A percentile compares a stretch with the other conserved stretches of the same genome.
These are phyloP conservation scores for Colletotrichum tamarilloi DNA, from an alignment of 2,329 filamentous ascomycete genomes.

Conservation along the genomic window DNA sequence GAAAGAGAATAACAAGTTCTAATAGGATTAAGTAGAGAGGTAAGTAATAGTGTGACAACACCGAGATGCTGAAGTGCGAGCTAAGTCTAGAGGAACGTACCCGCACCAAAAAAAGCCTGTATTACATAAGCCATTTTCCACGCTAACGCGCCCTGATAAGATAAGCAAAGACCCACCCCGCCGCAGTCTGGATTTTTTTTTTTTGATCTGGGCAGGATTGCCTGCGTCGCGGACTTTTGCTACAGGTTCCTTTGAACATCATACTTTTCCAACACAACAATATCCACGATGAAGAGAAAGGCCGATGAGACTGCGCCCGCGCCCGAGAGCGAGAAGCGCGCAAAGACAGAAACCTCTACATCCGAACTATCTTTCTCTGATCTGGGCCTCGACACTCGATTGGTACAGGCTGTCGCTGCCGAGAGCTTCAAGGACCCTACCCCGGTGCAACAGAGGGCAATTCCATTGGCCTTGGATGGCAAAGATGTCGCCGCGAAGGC, in stretches of 20 bases:
- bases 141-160: constrained; percentile 9
- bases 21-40: too few species aligned
- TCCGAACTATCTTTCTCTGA: constrained; percentile 73
- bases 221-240: not conserved
- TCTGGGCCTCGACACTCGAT: constrained; percentile 83
- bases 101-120: too few species aligned
- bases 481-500: constrained; percentile 92
- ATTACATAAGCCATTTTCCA: not conserved
- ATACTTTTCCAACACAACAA: not conserved
- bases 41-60: too few species aligned
- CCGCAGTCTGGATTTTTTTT: constrained; percentile 29
- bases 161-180: constrained; percentile 32
- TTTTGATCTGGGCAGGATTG: constrained; percentile 10
- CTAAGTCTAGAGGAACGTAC: not conserved
- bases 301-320: constrained; percentile 64
- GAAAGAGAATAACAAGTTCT: too few species aligned
- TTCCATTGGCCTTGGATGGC: constrained; percentile 87
- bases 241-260: not conserved
- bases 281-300: constrained; percentile 69
- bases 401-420: constrained; percentile 86
- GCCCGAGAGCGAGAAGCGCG: constrained; percentile 43
- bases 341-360: constrained; percentile 40
- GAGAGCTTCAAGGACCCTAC: constrained; percentile 89
- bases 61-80: not conserved
- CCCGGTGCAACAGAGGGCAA: constrained; percentile 86